Percentiles rank a stretch among this genome's conserved stretches.
These are phyloP conservation scores for Corrigiola litoralis DNA, from an alignment of 179 eudicot species.

Conservation along the genomic window DNA sequence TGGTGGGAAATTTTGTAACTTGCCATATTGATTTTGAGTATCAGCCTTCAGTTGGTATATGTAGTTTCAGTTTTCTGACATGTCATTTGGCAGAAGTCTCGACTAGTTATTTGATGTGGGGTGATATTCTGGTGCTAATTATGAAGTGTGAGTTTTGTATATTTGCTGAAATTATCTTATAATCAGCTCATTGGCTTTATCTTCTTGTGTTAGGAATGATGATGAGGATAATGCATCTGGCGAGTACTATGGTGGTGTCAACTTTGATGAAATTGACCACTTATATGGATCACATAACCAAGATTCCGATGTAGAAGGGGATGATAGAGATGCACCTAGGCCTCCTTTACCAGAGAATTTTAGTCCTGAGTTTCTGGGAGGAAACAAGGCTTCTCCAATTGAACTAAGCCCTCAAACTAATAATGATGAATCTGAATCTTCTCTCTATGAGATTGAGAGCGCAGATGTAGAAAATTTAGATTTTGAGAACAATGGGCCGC, in stretches of 20 bases:
- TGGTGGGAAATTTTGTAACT: too few relatives aligned
- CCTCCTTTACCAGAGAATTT: slow-evolving; percentile 18
- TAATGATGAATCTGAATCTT: slow-evolving; percentile 33
- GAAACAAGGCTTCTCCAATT: slow-evolving; percentile 19
- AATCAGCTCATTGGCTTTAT: slow-evolving; percentile 1
- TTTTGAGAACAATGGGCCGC: slow-evolving; percentile 45
- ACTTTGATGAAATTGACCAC: slow-evolving; percentile 33
- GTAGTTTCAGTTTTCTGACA: not conserved
- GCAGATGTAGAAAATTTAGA: slow-evolving; percentile 36
- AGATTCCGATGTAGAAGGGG: slow-evolving; percentile 14
- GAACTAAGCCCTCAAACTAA: slow-evolving; percentile 21
- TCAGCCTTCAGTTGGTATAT: not conserved
- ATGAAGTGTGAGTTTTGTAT: not conserved
- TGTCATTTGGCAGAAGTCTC: not conserved
- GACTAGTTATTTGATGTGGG: not conserved
- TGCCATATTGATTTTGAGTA: too few relatives aligned
- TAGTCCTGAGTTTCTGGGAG: slow-evolving; percentile 24
- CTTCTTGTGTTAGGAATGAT: slow-evolving; percentile 28
- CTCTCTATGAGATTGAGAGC: slow-evolving; percentile 36
- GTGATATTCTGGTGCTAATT: not conserved
- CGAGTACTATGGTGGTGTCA: slow-evolving; percentile 32
- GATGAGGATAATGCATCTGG: slow-evolving; percentile 34
- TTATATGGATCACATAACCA: slow-evolving; percentile 19
- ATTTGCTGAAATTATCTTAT: slow-evolving; percentile 1
- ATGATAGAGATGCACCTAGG: slow-evolving; percentile 20